Percentiles rank a stretch among this genome's conserved stretches.
Evolutionary conservation across 2,329 filamentous ascomycete species (phyloP).

Genomic region (Ascomycota sp.): DNA sequence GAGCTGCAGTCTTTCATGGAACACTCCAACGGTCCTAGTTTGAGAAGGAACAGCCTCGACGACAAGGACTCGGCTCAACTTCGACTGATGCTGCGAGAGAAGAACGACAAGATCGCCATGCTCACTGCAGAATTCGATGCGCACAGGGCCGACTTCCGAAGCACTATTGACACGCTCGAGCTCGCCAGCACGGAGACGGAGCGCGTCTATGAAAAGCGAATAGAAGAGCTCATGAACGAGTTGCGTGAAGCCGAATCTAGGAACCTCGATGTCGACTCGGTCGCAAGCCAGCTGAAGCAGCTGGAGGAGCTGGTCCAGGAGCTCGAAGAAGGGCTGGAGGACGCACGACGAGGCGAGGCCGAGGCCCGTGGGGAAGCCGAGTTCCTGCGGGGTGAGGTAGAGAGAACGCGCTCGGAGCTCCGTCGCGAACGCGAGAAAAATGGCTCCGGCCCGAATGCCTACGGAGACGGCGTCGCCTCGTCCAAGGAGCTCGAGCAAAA

Average conservation of each 20-base stretch:
- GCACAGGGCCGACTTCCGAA: constrained; percentile 85
- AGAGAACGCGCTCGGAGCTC: constrained; percentile 70
- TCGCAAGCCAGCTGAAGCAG: constrained; percentile 80
- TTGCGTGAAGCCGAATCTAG: constrained; percentile 62
- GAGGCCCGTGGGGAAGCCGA: constrained; percentile 91
- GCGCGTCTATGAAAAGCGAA: constrained; percentile 81
- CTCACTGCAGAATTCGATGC: constrained; percentile 86
- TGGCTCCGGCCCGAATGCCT: constrained; percentile 12
- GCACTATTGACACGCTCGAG: constrained; percentile 88
- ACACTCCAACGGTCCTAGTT: constrained; percentile 20
- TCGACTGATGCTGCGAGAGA: constrained; percentile 66
- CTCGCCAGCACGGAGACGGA: constrained; percentile 89
- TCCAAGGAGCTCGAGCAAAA: constrained; percentile 73
- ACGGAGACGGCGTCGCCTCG: constrained; percentile 21
- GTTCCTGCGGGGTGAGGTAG: constrained; percentile 82
- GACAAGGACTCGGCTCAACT: constrained; percentile 58
- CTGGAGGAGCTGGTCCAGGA: constrained; percentile 91
- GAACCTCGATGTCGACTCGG: constrained; percentile 72
- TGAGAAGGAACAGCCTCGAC: constrained; percentile 27
- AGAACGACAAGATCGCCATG: constrained; percentile 88
- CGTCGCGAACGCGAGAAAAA: constrained; percentile 72
- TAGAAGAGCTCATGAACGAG: constrained; percentile 67
- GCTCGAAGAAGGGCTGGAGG: constrained; percentile 86
- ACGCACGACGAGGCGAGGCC: constrained; percentile 78
- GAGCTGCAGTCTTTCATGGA: constrained; percentile 53